These are phyloP conservation scores for Raphanus hybrid DNA, from an alignment of 441 rosid genomes.

Conservation along the genomic window DNA sequence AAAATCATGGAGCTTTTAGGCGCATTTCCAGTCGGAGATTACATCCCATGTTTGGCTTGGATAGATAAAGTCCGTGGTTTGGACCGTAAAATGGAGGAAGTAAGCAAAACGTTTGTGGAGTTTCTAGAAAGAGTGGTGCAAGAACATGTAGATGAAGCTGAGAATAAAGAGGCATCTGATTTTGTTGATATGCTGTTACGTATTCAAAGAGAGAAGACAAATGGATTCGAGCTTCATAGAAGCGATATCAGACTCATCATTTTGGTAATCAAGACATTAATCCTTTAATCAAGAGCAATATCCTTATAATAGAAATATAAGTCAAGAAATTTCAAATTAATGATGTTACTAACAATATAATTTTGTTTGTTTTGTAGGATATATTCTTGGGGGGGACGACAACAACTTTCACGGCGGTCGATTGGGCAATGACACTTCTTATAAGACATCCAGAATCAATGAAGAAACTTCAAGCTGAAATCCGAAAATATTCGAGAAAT, in stretches of 20 bases:
- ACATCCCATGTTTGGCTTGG: background rate
- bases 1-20: background rate
- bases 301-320: background rate
- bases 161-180: background rate
- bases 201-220: background rate
- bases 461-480: background rate
- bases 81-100: background rate
- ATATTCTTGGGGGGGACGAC: background rate
- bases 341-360: background rate
- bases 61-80: background rate
- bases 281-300: background rate
- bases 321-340: background rate
- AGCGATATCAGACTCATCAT: conserved; percentile 1
- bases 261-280: background rate
- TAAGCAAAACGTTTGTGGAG: background rate
- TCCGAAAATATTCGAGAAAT: background rate
- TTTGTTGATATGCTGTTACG: background rate
- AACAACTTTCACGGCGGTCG: background rate
- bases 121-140: background rate
- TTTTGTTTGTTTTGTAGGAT: background rate
- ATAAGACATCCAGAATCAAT: background rate
- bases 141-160: background rate
- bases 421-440: background rate
- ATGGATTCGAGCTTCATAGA: background rate
- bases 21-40: background rate